phyloP scores from a whole-genome alignment of 352 stramenopile species.

The Pythium rishiriense region DNA sequence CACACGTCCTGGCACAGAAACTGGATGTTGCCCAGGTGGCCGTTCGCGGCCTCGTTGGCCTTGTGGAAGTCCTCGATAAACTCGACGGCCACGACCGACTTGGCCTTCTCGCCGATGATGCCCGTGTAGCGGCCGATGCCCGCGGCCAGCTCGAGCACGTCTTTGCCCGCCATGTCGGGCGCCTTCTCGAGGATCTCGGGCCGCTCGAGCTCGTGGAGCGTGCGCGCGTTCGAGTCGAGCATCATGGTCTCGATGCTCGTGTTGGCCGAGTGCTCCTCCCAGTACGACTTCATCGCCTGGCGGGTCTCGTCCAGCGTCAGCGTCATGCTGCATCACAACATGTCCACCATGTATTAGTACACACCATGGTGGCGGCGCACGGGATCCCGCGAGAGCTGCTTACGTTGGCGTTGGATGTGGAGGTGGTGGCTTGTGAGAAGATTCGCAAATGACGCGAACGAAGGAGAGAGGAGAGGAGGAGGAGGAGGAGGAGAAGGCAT shows the following conservation, averaged over 20 bases:
- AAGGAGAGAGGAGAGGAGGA: background rate
- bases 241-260: slow-evolving; percentile 84
- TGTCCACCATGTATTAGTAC: background rate
- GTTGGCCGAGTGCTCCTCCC: slow-evolving; percentile 66
- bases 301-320: slow-evolving; percentile 48
- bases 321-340: slow-evolving; percentile 38
- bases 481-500: background rate
- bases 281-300: slow-evolving; percentile 81
- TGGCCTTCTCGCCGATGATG: slow-evolving; percentile 32
- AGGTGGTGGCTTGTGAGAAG: slow-evolving; percentile 11
- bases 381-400: too few relatives aligned
- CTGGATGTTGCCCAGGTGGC: slow-evolving; percentile 54
- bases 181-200: slow-evolving; percentile 78
- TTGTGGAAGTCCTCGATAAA: slow-evolving; percentile 63
- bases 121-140: slow-evolving; percentile 36
- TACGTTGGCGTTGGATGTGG: slow-evolving; percentile 16
- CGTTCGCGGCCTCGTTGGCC: slow-evolving; percentile 30
- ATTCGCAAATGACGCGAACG: slow-evolving; percentile 18
- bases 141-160: slow-evolving; percentile 36
- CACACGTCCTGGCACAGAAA: slow-evolving; percentile 75
- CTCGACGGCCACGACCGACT: slow-evolving; percentile 34
- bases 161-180: slow-evolving; percentile 39
- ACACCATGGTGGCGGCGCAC: slow-evolving; percentile 7
- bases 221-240: slow-evolving; percentile 79
- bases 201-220: slow-evolving; percentile 71